phyloP scores from a whole-genome alignment of 352 stramenopile species.

The Thalassiosira mediterranea region DNA sequence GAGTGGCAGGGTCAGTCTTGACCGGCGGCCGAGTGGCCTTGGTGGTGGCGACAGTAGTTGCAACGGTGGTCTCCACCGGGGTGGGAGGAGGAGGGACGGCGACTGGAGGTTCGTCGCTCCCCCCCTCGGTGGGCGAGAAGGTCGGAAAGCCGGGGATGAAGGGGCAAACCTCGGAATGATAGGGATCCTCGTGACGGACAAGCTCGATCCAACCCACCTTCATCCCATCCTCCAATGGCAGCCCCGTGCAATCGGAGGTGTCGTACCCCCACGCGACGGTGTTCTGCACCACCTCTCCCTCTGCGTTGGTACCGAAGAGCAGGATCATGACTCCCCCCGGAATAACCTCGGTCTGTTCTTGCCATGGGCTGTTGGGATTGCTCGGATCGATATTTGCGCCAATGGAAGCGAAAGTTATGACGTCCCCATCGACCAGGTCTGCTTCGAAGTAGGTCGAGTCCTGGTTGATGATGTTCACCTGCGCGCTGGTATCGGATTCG shows the following conservation, averaged over 20 bases:
- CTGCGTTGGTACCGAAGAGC: constrained; percentile 1
- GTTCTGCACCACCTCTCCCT: background rate
- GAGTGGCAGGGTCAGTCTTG: too few species aligned
- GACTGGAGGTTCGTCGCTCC: background rate
- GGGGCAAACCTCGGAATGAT: background rate
- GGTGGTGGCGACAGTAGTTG: background rate
- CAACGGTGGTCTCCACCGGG: background rate
- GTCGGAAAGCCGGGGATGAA: background rate
- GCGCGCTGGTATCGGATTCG: background rate
- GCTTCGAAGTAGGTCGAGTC: constrained; percentile 2
- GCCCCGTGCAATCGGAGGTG: background rate
- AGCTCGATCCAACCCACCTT: constrained; percentile 2
- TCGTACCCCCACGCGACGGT: background rate
- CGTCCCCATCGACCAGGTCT: background rate
- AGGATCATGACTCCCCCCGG: background rate
- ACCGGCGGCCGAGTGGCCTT: background rate
- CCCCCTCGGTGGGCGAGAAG: background rate
- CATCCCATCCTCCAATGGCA: background rate
- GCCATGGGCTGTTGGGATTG: background rate
- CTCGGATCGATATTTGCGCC: background rate
- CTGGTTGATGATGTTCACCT: constrained; percentile 6
- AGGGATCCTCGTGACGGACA: background rate
- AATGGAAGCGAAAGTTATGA: background rate
- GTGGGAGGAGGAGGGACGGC: background rate
- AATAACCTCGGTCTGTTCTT: background rate